Conservation (phyloP, 192 early-diverging fungal genomes). For the Coemansia sp. region DNA sequence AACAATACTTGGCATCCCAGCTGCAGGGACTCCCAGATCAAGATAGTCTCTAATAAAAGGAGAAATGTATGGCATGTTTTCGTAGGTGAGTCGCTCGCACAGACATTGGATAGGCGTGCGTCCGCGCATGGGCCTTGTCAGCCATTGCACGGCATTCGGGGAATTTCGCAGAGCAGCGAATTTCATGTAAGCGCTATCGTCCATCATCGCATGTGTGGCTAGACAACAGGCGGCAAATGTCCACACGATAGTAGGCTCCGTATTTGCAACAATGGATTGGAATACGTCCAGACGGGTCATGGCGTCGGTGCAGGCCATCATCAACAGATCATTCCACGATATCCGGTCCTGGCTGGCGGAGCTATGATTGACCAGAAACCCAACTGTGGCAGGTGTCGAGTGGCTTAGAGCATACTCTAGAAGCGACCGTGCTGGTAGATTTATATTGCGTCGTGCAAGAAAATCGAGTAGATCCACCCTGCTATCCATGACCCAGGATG, state of each 20-base stretch:
- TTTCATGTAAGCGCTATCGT: slow-evolving; percentile 29
- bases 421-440: slow-evolving; percentile 30
- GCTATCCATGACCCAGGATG: slow-evolving; percentile 22
- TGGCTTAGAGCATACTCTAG: slow-evolving; percentile 36
- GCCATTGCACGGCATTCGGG: slow-evolving; percentile 24
- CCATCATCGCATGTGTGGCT: slow-evolving; percentile 35
- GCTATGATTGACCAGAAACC: slow-evolving; percentile 26
- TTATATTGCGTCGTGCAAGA: slow-evolving; percentile 8
- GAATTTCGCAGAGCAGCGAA: slow-evolving; percentile 29
- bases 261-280: slow-evolving; percentile 19
- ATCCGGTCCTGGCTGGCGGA: slow-evolving; percentile 10
- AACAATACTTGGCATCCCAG: slow-evolving; percentile 33
- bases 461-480: slow-evolving; percentile 29
- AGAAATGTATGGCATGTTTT: slow-evolving; percentile 28
- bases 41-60: slow-evolving; percentile 44
- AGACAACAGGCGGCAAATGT: slow-evolving; percentile 39
- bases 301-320: slow-evolving; percentile 40
- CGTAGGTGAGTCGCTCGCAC: slow-evolving; percentile 40
- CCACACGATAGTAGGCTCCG: slow-evolving; percentile 40
- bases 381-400: slow-evolving; percentile 19
- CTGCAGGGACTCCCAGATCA: slow-evolving; percentile 27
- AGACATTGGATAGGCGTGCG: slow-evolving; percentile 41
- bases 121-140: slow-evolving; percentile 21
- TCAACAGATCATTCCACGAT: slow-evolving; percentile 40
- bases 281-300: slow-evolving; percentile 32